A percentile compares a stretch with the other conserved stretches of the same genome.
Evolutionary conservation across 768 basidiomycete genomes (phyloP).

Genomic region (Russula sp.): DNA sequence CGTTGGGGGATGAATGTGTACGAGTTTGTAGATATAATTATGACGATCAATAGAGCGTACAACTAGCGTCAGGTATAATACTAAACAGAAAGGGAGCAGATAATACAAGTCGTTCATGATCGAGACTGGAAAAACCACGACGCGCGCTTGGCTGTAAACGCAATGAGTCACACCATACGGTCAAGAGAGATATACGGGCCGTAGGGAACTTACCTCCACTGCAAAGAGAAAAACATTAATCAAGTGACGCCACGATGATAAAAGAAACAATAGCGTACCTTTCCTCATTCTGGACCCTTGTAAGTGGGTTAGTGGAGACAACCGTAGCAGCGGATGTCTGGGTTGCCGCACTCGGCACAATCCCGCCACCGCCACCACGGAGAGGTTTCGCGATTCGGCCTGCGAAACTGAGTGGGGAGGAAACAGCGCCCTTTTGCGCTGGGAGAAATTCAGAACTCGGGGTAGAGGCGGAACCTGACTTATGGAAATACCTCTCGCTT

Average conservation of each 20-base stretch:
- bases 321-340: conserved; percentile 44
- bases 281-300: conserved; percentile 80
- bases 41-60: conserved; percentile 34
- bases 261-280: conserved; percentile 38
- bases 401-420: conserved; percentile 67
- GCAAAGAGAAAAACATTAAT: conserved; percentile 24
- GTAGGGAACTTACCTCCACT: conserved; percentile 28
- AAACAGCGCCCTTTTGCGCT: conserved; percentile 78
- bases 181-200: conserved; percentile 23
- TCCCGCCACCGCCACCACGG: conserved; percentile 81
- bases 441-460: conserved; percentile 31
- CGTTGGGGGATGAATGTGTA: conserved; percentile 29
- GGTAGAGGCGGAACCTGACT: conserved; percentile 15
- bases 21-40: conserved; percentile 36
- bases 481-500: conserved; percentile 67
- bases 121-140: conserved; percentile 93
- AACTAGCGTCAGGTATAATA: conserved; percentile 34
- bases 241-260: conserved; percentile 8
- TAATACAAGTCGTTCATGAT: conserved; percentile 38
- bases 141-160: conserved; percentile 57
- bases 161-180: conserved; percentile 21
- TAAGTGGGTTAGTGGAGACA: conserved; percentile 60
- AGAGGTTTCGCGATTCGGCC: conserved; percentile 97
- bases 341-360: conserved; percentile 42
- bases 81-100: conserved; percentile 33